Evolutionary conservation across 2,329 filamentous ascomycete genomes (phyloP).

Genomic region (Cylindrodendrum hubeiense): DNA sequence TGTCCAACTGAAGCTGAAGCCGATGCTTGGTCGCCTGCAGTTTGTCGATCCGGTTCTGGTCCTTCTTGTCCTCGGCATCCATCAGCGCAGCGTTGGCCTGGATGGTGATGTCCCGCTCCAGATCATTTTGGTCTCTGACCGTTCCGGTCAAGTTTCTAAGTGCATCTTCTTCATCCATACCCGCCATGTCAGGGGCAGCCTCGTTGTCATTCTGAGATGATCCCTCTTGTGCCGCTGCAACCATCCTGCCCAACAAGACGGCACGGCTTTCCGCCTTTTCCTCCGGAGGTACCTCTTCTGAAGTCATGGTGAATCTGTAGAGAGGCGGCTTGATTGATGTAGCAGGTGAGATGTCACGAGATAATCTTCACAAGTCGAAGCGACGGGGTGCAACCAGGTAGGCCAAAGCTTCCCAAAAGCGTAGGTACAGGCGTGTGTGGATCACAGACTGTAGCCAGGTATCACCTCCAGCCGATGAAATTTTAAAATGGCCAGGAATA

Average conservation of each 20-base stretch:
- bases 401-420: neutral
- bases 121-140: constrained; percentile 87
- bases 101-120: constrained; percentile 85
- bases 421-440: neutral
- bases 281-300: constrained; percentile 36
- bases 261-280: constrained; percentile 41
- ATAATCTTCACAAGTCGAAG: neutral
- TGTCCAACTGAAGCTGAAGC: constrained; percentile 74
- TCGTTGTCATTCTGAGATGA: constrained; percentile 26
- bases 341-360: neutral
- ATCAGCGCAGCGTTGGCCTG: constrained; percentile 71
- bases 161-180: constrained; percentile 69
- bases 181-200: constrained; percentile 34
- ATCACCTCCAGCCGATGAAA: neutral
- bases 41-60: constrained; percentile 72
- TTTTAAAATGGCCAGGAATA: neutral
- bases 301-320: constrained; percentile 40
- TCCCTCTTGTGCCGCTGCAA: constrained; percentile 47
- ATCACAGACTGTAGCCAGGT: neutral
- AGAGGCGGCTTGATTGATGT: neutral
- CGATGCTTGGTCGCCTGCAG: constrained; percentile 67
- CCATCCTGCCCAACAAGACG: constrained; percentile 45
- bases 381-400: neutral
- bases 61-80: constrained; percentile 73
- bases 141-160: constrained; percentile 74